Conservation (phyloP, 441 rosid species). For the Manihot esculenta region DNA sequence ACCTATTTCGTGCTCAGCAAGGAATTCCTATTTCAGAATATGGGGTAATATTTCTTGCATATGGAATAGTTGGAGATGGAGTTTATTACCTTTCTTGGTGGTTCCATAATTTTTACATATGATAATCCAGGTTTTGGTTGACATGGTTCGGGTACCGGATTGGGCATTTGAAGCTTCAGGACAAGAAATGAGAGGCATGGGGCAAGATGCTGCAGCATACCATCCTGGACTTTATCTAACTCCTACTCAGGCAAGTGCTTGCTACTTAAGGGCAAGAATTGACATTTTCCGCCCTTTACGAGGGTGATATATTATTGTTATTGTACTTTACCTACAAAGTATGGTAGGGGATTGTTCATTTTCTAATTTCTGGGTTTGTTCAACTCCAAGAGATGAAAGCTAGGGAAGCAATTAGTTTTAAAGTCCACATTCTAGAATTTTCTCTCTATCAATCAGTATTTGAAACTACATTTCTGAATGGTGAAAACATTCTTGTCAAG, state of each 20-base stretch:
- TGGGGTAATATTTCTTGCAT: slow-evolving; percentile 55
- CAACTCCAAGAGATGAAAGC: too few relatives aligned
- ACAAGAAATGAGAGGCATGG: slow-evolving; percentile 95
- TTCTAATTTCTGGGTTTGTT: too few relatives aligned
- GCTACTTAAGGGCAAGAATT: slow-evolving; percentile 7
- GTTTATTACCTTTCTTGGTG: not conserved
- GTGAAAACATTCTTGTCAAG: not conserved
- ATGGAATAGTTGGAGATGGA: slow-evolving; percentile 8
- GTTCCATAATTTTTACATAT: not conserved
- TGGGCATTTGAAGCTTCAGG: slow-evolving; percentile 99
- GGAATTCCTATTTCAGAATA: slow-evolving; percentile 95
- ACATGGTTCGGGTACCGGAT: slow-evolving; percentile 92
- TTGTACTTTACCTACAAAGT: slow-evolving; percentile 1
- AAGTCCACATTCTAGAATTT: not conserved
- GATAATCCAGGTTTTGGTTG: slow-evolving; percentile 71
- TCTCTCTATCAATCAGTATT: not conserved
- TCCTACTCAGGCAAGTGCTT: slow-evolving; percentile 70
- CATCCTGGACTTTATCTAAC: slow-evolving; percentile 97
- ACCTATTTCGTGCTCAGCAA: slow-evolving; percentile 83
- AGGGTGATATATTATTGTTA: not conserved
- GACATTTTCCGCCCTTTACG: not conserved
- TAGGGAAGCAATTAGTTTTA: not conserved
- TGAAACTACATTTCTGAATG: not conserved
- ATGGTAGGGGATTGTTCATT: not conserved
- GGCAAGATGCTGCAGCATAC: slow-evolving; percentile 85